Percentiles rank a stretch among this genome's conserved stretches.
These are phyloP conservation scores for Sambucus nigra DNA, from an alignment of 129 eudicot species.

Conservation along the genomic window DNA sequence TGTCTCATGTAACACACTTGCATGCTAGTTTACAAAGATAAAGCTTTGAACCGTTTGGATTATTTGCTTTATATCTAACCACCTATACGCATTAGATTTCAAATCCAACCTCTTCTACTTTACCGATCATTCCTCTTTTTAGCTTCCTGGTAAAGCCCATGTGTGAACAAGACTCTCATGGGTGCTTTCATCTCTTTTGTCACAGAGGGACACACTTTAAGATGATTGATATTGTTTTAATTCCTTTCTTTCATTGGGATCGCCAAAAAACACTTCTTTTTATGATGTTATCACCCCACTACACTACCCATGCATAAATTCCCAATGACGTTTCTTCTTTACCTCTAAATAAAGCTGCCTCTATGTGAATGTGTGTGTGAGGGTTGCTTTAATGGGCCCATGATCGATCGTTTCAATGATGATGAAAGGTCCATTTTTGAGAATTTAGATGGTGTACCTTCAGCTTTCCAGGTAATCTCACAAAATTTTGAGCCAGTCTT, in stretches of 20 bases:
- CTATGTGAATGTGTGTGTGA: neutral
- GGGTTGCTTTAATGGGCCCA: neutral
- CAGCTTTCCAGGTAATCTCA: neutral
- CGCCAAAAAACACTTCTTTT: neutral
- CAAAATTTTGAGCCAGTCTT: too few relatives aligned
- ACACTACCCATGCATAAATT: too few relatives aligned
- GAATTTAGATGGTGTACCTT: neutral
- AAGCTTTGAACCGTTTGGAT: too few relatives aligned
- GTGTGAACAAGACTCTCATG: neutral
- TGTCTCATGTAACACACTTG: too few relatives aligned
- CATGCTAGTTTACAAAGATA: too few relatives aligned
- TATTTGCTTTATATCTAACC: too few relatives aligned
- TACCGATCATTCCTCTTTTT: neutral
- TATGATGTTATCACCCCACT: neutral
- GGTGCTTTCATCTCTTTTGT: constrained; percentile 3
- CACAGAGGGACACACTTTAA: constrained; percentile 12
- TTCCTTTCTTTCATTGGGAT: neutral
- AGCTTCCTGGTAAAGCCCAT: constrained; percentile 9
- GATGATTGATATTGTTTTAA: neutral
- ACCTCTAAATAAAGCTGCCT: constrained; percentile 4
- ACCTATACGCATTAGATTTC: too few relatives aligned
- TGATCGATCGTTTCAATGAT: neutral
- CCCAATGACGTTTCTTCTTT: neutral
- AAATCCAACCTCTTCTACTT: neutral
- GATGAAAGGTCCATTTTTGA: neutral